Evolutionary conservation across 805 yeast species (phyloP).

Genomic region (Wickerhamiella bombiphila): DNA sequence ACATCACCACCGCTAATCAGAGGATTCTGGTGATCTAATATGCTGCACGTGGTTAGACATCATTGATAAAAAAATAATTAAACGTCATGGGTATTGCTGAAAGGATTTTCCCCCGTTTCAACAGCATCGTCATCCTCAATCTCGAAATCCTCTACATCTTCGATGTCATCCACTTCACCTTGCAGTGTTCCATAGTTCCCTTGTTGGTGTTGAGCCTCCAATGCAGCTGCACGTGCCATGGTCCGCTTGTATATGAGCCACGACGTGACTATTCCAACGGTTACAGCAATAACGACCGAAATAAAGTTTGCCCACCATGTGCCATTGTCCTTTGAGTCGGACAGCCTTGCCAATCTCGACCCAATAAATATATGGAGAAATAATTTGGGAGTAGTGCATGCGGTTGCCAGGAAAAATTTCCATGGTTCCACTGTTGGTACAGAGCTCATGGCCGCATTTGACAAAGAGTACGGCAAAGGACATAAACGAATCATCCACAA

Average conservation of each 20-base stretch:
- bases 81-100: not conserved
- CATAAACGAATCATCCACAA: constrained; percentile 65
- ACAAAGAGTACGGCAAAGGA: constrained; percentile 84
- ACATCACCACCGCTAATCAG: no score
- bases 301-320: constrained; percentile 47
- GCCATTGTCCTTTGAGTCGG: constrained; percentile 33
- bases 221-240: constrained; percentile 14
- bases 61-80: no score
- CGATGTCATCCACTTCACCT: constrained; percentile 1
- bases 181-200: constrained; percentile 12
- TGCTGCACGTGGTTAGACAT: no score
- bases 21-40: no score
- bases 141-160: constrained; percentile 20
- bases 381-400: constrained; percentile 68
- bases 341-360: constrained; percentile 52
- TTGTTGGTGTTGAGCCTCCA: constrained; percentile 16
- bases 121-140: constrained; percentile 15
- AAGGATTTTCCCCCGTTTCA: not conserved
- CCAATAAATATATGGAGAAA: constrained; percentile 70
- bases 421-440: constrained; percentile 55
- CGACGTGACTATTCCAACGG: constrained; percentile 44
- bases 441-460: constrained; percentile 85
- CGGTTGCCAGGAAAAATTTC: constrained; percentile 56
- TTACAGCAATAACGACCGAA: constrained; percentile 43
- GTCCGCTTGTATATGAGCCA: constrained; percentile 50